phyloP scores from a whole-genome alignment of 805 yeast species.

The Myxozyma mucilagina region DNA sequence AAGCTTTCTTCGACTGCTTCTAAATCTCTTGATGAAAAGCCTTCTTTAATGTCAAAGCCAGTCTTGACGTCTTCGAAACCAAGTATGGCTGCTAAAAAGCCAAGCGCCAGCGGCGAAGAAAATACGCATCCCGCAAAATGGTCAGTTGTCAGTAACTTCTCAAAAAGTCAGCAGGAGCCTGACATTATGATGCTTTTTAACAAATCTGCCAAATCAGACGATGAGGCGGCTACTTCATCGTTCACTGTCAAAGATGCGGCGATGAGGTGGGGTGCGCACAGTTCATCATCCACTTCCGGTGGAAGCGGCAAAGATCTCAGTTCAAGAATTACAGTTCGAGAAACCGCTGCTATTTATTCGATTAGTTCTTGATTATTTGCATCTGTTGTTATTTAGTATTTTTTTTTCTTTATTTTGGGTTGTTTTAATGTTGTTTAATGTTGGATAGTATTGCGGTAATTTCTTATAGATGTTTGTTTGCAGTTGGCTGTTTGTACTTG shows the following conservation, averaged over 20 bases:
- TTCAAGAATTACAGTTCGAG: neutral
- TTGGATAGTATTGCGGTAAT: too few species aligned
- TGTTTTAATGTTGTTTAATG: too few species aligned
- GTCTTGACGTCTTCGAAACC: neutral
- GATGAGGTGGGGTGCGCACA: neutral
- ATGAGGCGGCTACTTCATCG: neutral
- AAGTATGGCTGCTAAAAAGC: neutral
- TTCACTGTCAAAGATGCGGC: slow-evolving; percentile 6
- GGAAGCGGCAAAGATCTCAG: neutral
- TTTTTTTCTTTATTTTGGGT: too few species aligned
- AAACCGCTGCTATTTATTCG: neutral
- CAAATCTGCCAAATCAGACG: neutral
- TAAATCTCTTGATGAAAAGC: neutral
- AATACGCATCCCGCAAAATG: too few species aligned
- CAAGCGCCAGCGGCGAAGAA: neutral
- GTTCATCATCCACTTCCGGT: neutral
- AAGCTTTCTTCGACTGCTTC: neutral
- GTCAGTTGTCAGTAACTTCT: neutral
- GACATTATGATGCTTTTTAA: slow-evolving; percentile 7
- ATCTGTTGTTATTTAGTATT: neutral
- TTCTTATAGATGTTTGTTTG: neutral
- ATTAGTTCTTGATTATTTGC: neutral
- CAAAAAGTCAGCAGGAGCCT: neutral
- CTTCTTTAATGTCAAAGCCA: neutral
- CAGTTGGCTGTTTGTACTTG: neutral